Conservation (phyloP, 345 rosid species). For the Rhizophora apiculata region DNA sequence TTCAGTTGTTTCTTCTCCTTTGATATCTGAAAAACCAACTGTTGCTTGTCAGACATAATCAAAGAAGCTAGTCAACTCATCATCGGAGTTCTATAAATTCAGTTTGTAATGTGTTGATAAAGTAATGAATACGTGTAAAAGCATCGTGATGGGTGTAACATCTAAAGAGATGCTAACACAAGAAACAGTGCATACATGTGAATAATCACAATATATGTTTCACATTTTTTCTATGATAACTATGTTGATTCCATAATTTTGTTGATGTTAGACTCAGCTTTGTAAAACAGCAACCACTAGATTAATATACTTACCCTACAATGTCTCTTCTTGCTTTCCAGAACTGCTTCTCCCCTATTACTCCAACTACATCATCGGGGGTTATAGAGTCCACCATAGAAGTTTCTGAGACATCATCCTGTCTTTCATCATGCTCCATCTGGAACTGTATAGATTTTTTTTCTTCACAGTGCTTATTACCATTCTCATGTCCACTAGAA, state of each 20-base stretch:
- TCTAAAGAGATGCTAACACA: too few species aligned
- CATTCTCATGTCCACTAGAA: slow-evolving; percentile 29
- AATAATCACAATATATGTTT: not conserved
- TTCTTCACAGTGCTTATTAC: slow-evolving; percentile 16
- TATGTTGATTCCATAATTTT: not conserved
- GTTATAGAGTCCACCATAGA: slow-evolving; percentile 37
- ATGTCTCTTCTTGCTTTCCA: slow-evolving; percentile 71
- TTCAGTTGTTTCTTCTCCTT: not conserved
- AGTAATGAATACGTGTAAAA: not conserved
- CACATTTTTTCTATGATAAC: not conserved
- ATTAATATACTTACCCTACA: slow-evolving; percentile 52
- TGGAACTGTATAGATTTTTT: slow-evolving; percentile 9
- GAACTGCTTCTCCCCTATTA: slow-evolving; percentile 66
- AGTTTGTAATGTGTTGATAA: not conserved
- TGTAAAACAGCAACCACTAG: not conserved
- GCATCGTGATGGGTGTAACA: too few species aligned
- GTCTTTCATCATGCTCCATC: slow-evolving; percentile 15
- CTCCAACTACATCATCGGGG: slow-evolving; percentile 55
- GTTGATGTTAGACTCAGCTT: slow-evolving; percentile 1
- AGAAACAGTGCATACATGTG: not conserved
- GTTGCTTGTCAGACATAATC: not conserved
- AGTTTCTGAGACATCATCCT: slow-evolving; percentile 25
- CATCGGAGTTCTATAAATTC: not conserved
- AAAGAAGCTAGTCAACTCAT: not conserved
- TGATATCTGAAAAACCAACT: not conserved